Evolutionary conservation across 2,329 filamentous ascomycete species (phyloP).

Genomic region (Diaporthe sp.): DNA sequence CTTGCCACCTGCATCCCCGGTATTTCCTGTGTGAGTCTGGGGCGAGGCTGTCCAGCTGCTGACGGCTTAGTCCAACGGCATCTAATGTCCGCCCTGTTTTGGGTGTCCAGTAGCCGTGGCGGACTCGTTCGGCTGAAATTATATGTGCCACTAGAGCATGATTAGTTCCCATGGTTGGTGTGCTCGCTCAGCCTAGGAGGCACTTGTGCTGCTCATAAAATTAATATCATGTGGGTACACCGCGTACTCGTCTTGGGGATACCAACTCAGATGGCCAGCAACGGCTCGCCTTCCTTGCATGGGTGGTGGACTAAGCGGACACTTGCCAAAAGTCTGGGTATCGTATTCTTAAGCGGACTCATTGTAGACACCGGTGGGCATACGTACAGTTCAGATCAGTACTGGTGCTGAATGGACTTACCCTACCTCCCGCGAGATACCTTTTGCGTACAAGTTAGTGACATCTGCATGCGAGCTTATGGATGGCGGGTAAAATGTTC

Average conservation of each 20-base stretch:
- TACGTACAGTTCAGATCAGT: background rate
- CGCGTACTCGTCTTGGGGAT: background rate
- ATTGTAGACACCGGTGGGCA: background rate
- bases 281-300: background rate
- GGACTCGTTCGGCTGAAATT: background rate
- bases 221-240: background rate
- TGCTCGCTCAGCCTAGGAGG: background rate
- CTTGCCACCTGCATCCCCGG: constrained; percentile 14
- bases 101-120: background rate
- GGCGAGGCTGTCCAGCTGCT: constrained; percentile 6
- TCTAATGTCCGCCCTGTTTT: background rate
- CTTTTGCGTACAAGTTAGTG: background rate
- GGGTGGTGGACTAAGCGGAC: background rate
- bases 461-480: background rate
- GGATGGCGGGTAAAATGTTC: background rate
- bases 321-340: background rate
- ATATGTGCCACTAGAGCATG: background rate
- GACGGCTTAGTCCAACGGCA: background rate
- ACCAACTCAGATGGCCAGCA: background rate
- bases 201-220: background rate
- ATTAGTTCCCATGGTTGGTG: background rate
- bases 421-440: background rate
- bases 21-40: background rate
- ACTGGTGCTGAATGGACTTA: background rate
- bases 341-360: too few relatives aligned